Percentiles rank a stretch among this genome's conserved stretches.
Evolutionary conservation across 2,329 filamentous ascomycete genomes (phyloP).

Genomic region (Cercospora beticola): DNA sequence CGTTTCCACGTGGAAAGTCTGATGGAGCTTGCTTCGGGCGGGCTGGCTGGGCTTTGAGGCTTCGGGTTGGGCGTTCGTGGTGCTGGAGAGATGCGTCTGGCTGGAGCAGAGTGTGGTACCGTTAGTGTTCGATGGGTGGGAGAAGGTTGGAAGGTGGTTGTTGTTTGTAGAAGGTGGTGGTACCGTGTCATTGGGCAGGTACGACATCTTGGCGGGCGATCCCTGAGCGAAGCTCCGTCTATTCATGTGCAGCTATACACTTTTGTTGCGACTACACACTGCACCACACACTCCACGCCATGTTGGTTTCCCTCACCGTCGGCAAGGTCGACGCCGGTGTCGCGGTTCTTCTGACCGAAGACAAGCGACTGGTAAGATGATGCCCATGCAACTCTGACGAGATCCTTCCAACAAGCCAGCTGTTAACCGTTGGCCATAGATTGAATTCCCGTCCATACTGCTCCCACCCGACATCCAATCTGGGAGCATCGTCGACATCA

Average conservation of each 20-base stretch:
- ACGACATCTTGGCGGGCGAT: not conserved
- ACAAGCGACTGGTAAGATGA: conserved; percentile 85
- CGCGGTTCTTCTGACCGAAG: conserved; percentile 91
- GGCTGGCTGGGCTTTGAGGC: not conserved
- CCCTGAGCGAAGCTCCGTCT: not conserved
- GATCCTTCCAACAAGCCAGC: conserved; percentile 5
- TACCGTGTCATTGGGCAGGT: not conserved
- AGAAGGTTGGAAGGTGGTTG: not conserved
- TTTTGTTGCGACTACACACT: not conserved
- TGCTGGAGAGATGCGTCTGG: not conserved
- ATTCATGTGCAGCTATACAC: not conserved
- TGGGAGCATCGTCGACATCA: conserved; percentile 97
- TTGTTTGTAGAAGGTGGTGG: not conserved
- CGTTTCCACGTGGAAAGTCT: not conserved
- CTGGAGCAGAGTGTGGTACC: not conserved
- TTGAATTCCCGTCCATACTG: conserved; percentile 97
- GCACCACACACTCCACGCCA: conserved; percentile 40
- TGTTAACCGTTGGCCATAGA: conserved; percentile 56
- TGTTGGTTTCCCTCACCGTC: conserved; percentile 97
- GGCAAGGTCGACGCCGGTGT: conserved; percentile 99
- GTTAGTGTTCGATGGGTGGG: not conserved
- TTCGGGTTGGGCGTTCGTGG: not conserved
- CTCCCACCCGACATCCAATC: conserved; percentile 93
- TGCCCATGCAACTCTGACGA: not conserved
- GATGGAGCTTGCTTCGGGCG: not conserved